Conservation (phyloP, 2,329 filamentous ascomycete species). For the Trichoderma sp. region DNA sequence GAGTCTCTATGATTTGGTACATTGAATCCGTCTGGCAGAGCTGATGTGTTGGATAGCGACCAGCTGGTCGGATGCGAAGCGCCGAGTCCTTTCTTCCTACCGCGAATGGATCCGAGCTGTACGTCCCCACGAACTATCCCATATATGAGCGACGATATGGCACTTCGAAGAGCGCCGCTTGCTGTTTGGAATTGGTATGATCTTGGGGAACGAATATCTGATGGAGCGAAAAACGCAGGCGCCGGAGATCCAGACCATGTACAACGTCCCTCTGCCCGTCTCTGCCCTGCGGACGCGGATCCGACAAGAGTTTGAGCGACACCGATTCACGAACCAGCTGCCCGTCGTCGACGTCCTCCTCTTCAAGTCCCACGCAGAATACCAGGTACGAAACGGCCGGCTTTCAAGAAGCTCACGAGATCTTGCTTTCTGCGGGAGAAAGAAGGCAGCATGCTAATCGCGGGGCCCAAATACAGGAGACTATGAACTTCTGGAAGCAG, state of each 20-base stretch:
- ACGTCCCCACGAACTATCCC: conserved; percentile 50
- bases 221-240: conserved; percentile 59
- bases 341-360: conserved; percentile 85
- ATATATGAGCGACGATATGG: neutral
- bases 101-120: conserved; percentile 96
- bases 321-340: conserved; percentile 90
- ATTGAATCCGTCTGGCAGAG: no score
- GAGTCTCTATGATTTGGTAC: no score
- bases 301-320: conserved; percentile 93
- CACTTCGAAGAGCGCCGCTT: neutral
- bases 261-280: conserved; percentile 86
- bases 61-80: conserved; percentile 87
- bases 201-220: neutral
- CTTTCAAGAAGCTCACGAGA: neutral
- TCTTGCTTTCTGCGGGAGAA: neutral
- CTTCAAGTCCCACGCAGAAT: conserved; percentile 89
- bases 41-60: conserved; percentile 63
- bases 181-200: neutral
- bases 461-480: conserved; percentile 65
- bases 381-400: conserved; percentile 66
- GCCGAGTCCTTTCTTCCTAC: conserved; percentile 85
- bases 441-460: conserved; percentile 21
- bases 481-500: conserved; percentile 99
- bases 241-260: conserved; percentile 96
- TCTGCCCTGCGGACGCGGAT: conserved; percentile 89